Percentiles rank a stretch among this genome's conserved stretches.
phyloP scores from a whole-genome alignment of 176 grass and related monocot genomes.

The Bromus sterilis region DNA sequence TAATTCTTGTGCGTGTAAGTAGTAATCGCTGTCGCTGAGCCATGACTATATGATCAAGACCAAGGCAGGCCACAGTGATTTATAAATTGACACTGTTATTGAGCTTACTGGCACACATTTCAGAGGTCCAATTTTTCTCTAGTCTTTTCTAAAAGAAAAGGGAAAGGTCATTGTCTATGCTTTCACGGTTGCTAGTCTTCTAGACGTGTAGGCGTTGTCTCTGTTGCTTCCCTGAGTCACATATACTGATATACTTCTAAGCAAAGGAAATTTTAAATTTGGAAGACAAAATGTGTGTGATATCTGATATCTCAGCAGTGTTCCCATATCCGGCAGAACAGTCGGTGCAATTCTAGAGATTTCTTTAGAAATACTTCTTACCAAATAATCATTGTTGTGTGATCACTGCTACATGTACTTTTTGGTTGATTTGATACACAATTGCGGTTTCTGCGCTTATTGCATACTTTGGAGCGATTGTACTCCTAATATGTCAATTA shows the following conservation, averaged over 20 bases:
- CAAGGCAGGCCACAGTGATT: not conserved
- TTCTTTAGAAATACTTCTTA: not conserved
- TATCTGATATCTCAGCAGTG: conserved; percentile 11
- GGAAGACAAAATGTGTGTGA: not conserved
- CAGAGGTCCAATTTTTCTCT: not conserved
- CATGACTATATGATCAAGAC: conserved; percentile 13
- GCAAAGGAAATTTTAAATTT: conserved; percentile 29
- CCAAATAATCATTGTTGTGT: not conserved
- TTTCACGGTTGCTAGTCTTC: conserved; percentile 20
- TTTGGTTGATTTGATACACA: not conserved
- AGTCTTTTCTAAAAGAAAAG: conserved; percentile 13
- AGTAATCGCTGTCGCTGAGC: not conserved
- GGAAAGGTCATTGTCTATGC: conserved; percentile 2
- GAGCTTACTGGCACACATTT: not conserved
- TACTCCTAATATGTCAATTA: not conserved
- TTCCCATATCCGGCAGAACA: not conserved
- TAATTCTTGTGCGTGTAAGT: not conserved
- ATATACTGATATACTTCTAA: conserved; percentile 24
- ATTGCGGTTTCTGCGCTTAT: not conserved
- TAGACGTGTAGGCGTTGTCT: conserved; percentile 28
- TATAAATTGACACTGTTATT: not conserved
- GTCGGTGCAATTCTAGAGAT: not conserved
- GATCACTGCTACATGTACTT: not conserved
- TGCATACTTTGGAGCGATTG: not conserved
- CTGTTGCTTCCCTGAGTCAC: conserved; percentile 30